Conservation (phyloP, 495 filamentous ascomycete species). For the Durotheca rogersii region DNA sequence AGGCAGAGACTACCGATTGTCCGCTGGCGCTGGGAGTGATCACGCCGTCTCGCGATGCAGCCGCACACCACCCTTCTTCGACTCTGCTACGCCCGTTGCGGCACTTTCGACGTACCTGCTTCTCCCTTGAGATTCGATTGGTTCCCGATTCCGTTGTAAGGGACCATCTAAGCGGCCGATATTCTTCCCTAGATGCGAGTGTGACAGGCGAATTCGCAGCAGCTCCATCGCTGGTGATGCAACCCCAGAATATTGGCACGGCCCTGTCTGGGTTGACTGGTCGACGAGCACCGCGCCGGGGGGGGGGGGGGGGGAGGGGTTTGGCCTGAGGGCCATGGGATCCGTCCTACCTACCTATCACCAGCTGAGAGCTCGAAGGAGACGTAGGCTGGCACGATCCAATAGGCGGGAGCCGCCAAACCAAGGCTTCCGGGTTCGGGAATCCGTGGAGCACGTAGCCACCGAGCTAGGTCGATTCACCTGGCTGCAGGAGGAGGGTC, state of each 20-base stretch:
- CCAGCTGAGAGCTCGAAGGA: conserved; percentile 7
- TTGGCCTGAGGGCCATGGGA: too few species aligned
- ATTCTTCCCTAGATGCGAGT: conserved; percentile 21
- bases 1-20: conserved; percentile 11
- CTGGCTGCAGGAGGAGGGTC: conserved; percentile 26
- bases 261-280: conserved; percentile 23
- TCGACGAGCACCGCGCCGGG: conserved; percentile 17
- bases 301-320: too few species aligned
- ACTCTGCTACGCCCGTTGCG: conserved; percentile 20
- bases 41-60: conserved; percentile 21
- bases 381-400: conserved; percentile 13
- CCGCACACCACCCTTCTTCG: conserved; percentile 31
- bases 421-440: conserved; percentile 18
- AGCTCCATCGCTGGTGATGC: conserved; percentile 14
- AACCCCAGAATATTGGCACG: conserved; percentile 18
- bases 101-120: conserved; percentile 27
- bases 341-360: conserved; percentile 26
- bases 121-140: conserved; percentile 23
- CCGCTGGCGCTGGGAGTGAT: conserved; percentile 27
- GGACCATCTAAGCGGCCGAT: conserved; percentile 21
- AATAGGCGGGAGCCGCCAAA: conserved; percentile 20
- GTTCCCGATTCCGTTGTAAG: conserved; percentile 20
- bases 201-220: conserved; percentile 28
- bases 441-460: conserved; percentile 8
- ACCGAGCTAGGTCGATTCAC: conserved; percentile 21